Evolutionary conservation across 2,329 filamentous ascomycete genomes (phyloP).

Genomic region (Dendrostoma leiphaemia): DNA sequence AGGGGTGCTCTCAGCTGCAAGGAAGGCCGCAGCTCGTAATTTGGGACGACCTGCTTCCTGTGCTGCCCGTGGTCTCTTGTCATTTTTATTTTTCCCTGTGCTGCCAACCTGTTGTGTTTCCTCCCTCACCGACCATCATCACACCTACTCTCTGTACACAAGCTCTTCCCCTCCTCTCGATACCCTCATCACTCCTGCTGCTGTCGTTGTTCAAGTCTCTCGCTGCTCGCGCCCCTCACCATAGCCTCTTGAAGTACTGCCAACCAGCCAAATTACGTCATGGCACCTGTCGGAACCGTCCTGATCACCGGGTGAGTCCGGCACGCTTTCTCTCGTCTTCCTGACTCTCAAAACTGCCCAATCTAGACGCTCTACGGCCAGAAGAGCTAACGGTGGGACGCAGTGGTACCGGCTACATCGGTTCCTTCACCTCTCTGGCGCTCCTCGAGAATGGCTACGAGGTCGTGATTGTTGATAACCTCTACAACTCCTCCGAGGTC

Average conservation of each 20-base stretch:
- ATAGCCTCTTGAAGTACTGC: not conserved
- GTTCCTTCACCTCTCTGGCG: slow-evolving; percentile 90
- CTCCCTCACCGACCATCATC: not conserved
- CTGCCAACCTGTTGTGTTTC: not conserved
- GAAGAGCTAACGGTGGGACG: slow-evolving; percentile 26
- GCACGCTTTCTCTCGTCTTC: slow-evolving; percentile 17
- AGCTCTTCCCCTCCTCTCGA: slow-evolving; percentile 10
- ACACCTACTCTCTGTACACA: not conserved
- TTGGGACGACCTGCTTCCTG: not conserved
- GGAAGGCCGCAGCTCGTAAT: slow-evolving; percentile 6
- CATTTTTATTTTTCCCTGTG: not conserved
- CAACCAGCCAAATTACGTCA: slow-evolving; percentile 7
- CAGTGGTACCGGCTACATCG: slow-evolving; percentile 98
- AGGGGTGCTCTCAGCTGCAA: not conserved
- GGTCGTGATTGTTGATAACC: slow-evolving; percentile 92
- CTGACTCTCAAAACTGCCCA: slow-evolving; percentile 1
- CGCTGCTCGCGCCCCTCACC: not conserved
- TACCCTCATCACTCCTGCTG: not conserved
- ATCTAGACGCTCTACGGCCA: not conserved
- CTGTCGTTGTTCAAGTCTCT: slow-evolving; percentile 7
- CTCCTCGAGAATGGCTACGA: slow-evolving; percentile 94
- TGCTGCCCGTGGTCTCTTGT: not conserved
- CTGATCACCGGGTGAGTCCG: slow-evolving; percentile 81
- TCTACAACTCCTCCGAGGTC: slow-evolving; percentile 95
- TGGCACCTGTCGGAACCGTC: slow-evolving; percentile 70